Conservation (phyloP, 805 yeast genomes). For the Spathaspora boniae region DNA sequence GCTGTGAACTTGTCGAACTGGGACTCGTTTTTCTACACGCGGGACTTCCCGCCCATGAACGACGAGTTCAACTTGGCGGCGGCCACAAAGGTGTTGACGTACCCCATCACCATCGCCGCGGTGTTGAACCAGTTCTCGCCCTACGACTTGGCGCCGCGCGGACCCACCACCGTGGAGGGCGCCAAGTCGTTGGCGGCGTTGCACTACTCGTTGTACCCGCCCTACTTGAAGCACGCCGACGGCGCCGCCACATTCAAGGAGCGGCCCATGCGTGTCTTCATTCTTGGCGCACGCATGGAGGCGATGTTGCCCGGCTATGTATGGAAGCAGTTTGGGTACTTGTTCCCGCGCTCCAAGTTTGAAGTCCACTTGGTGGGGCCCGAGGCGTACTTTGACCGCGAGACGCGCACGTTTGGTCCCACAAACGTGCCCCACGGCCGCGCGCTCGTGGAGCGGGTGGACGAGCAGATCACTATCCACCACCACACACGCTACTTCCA, state of each 20-base stretch:
- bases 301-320: conserved; percentile 90
- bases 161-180: conserved; percentile 89
- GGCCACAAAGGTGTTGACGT: conserved; percentile 88
- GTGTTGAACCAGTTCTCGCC: conserved; percentile 84
- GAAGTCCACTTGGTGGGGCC: conserved; percentile 95
- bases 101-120: conserved; percentile 87
- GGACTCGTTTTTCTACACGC: conserved; percentile 91
- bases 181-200: conserved; percentile 90
- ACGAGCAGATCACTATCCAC: conserved; percentile 66
- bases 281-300: conserved; percentile 90
- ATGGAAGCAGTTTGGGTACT: conserved; percentile 87
- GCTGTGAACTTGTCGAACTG: conserved; percentile 75
- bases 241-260: conserved; percentile 64
- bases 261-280: conserved; percentile 84
- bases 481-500: conserved; percentile 92
- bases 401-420: conserved; percentile 57
- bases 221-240: conserved; percentile 36
- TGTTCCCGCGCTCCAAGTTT: conserved; percentile 78
- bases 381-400: conserved; percentile 74
- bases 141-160: conserved; percentile 73
- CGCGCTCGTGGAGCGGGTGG: conserved; percentile 71
- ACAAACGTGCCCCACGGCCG: conserved; percentile 49
- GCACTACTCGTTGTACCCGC: conserved; percentile 84
- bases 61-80: conserved; percentile 95
- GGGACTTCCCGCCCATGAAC: conserved; percentile 94